Conservation (phyloP, 257 asterid species). For the Solanum ahanhuiri region DNA sequence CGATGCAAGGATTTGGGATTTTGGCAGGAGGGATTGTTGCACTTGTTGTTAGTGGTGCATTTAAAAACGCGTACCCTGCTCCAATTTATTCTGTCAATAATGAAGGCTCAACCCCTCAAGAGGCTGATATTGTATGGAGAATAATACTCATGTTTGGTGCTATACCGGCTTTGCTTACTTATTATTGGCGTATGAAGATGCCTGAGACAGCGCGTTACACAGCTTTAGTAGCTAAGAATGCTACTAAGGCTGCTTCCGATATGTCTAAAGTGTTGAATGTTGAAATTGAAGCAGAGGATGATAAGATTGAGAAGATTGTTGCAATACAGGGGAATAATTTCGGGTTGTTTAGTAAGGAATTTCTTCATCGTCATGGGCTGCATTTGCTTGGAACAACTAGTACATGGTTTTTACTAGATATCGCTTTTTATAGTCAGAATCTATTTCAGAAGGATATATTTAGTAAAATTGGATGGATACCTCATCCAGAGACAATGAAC, state of each 20-base stretch:
- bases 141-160: constrained; percentile 43
- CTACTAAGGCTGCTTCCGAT: constrained; percentile 35
- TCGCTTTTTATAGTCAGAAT: constrained; percentile 44
- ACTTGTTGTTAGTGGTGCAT: constrained; percentile 17
- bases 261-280: constrained; percentile 47
- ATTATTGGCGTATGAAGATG: constrained; percentile 65
- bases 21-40: constrained; percentile 34
- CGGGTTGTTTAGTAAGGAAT: constrained; percentile 25
- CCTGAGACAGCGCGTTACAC: constrained; percentile 63
- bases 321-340: constrained; percentile 1
- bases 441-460: constrained; percentile 42
- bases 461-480: constrained; percentile 43
- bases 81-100: constrained; percentile 7
- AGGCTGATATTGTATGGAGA: constrained; percentile 36
- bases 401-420: constrained; percentile 45
- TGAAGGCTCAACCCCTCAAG: constrained; percentile 10
- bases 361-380: constrained; percentile 30
- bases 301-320: background rate
- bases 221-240: constrained; percentile 37
- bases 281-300: constrained; percentile 21
- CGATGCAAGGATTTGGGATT: constrained; percentile 53
- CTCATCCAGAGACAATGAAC: constrained; percentile 32
- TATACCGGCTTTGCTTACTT: constrained; percentile 38
- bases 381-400: constrained; percentile 39
- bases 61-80: constrained; percentile 22